A percentile compares a stretch with the other conserved stretches of the same genome.
phyloP scores from a whole-genome alignment of 140 eudicot genomes.

The Stevia rebaudiana region DNA sequence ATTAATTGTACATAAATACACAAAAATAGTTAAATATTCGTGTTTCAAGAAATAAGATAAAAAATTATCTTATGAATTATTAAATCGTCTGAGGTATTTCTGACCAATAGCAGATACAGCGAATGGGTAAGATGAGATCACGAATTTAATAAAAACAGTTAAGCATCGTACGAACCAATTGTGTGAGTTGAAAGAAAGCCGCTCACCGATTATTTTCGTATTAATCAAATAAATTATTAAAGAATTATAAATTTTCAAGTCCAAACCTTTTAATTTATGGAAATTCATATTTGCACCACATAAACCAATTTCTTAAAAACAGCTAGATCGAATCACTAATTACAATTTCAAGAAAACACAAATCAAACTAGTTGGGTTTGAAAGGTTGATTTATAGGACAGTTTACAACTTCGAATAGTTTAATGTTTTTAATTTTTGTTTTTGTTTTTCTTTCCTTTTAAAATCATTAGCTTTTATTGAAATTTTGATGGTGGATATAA shows the following conservation, averaged over 20 bases:
- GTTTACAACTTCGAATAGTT: too few relatives aligned
- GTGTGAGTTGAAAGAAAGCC: slow-evolving; percentile 24
- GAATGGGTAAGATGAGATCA: slow-evolving; percentile 6
- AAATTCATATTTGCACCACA: background rate
- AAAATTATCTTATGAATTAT: background rate
- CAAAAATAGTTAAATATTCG: background rate
- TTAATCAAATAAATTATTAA: background rate
- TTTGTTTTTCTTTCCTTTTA: too few relatives aligned
- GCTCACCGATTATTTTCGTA: background rate
- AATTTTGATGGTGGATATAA: too few relatives aligned
- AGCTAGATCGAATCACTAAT: too few relatives aligned
- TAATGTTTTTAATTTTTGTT: too few relatives aligned
- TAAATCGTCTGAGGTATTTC: slow-evolving; percentile 6
- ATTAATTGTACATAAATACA: too few relatives aligned
- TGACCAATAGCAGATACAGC: slow-evolving; percentile 19
- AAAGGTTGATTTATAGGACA: too few relatives aligned
- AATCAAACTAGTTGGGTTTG: too few relatives aligned
- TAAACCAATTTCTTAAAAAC: background rate
- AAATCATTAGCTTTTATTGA: too few relatives aligned
- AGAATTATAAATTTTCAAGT: slow-evolving; percentile 2
- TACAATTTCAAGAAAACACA: too few relatives aligned
- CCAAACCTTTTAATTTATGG: background rate
- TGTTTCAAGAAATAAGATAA: background rate
- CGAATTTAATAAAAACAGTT: slow-evolving; percentile 15
- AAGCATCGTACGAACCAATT: slow-evolving; percentile 36